Base-by-base conservation (phyloP, 1,284 basidiomycete genomes). In the Puccinia novopanici region DNA sequence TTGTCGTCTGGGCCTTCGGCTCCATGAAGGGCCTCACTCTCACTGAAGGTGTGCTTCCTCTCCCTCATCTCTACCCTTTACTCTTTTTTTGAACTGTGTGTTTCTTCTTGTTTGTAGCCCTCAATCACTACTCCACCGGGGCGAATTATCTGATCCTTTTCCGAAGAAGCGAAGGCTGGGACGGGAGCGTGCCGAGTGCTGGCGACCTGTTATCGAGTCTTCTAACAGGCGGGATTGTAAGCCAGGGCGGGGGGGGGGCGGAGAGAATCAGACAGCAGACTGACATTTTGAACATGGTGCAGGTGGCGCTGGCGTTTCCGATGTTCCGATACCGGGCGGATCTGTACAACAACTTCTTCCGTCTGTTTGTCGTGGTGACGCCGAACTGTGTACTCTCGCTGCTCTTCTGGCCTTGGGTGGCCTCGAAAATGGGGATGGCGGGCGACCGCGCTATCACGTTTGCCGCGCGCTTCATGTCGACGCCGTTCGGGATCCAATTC, bases 391-490 rank as follows among this genome's bases (percentile, higher is more conserved):
- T 42, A 19, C 27, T 73, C 19, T 72, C 77, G 12, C 45, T 80
- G 12, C 42, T 80, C 2, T 73, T 80, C n/a, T 80, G 77, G 77
- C 70, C 68, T n/a, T 80, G 67, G 42, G 34, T 80, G n/a, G 77
- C 68, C 12, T 42, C 52, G 10, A 42, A 45, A 13, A 80, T 80
- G 67, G 77, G 77, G 9, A 80, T 80, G 37, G 57, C 50, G 0
- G 77, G 77, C n/a, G 70, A 73, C 22, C 68, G 70, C 27, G 77
- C 63, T 2, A 80, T 80, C 54, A 73, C 77, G 1, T 80, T 80
- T 73, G 67, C 77, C 5, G 77, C 55, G 13, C 52, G 77, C 22
- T 80, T 80, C 67, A 80, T 80, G 77, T 80, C 77, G 45, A 80
- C 77, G 0, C 77, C 77, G 17, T 80, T 80, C 54, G 77, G 68